Evolutionary conservation across 345 rosid genomes (phyloP).

Genomic region (Lepidium africanum): DNA sequence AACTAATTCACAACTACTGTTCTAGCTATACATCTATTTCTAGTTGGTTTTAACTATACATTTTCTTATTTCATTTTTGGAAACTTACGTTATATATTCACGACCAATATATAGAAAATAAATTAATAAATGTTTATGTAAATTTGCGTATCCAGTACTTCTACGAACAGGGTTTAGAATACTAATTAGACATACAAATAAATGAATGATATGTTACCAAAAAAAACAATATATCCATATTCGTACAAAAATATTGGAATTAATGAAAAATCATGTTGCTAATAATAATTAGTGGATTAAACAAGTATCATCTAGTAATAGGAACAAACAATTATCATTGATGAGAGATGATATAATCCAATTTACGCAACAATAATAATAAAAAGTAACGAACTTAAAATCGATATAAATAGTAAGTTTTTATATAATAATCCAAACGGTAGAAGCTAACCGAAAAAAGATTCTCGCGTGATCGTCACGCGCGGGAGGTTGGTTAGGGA

Average conservation of each 20-base stretch:
- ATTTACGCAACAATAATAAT: constrained; percentile 6
- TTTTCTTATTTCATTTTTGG: neutral
- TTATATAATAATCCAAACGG: constrained; percentile 5
- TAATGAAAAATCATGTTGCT: neutral
- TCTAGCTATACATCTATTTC: constrained; percentile 3
- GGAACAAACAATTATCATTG: neutral
- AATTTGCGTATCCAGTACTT: neutral
- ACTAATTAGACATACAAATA: neutral
- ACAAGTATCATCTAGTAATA: neutral
- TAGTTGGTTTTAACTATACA: neutral
- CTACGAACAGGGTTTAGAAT: neutral
- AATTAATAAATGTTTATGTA: neutral
- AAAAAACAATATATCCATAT: neutral
- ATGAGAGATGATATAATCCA: neutral
- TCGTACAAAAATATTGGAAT: neutral
- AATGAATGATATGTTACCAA: neutral
- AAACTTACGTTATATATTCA: neutral
- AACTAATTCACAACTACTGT: constrained; percentile 15
- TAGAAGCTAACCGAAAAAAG: constrained; percentile 19
- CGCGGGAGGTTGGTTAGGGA: constrained; percentile 15
- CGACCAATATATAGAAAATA: neutral
- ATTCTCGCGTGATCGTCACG: constrained; percentile 7
- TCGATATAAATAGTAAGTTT: neutral
- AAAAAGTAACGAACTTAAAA: neutral
- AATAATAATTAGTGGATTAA: neutral